Conservation (phyloP, 805 yeast species). For the Pichia nanzhaoensis region DNA sequence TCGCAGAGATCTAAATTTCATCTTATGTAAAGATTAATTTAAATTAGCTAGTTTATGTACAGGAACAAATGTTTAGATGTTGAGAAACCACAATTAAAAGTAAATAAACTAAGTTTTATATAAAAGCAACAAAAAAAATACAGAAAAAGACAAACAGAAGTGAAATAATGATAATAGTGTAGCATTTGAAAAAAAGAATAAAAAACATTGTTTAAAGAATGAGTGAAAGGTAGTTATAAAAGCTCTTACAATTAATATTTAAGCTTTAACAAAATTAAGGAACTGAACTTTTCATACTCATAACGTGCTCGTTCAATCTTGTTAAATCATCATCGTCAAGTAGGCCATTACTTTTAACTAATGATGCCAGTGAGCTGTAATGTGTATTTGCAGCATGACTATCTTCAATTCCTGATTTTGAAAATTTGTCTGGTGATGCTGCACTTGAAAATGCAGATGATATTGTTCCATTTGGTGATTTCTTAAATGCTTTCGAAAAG, state of each 20-base stretch:
- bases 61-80: too few species aligned
- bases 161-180: too few species aligned
- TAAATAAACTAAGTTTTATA: too few species aligned
- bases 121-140: not conserved
- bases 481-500: constrained; percentile 15
- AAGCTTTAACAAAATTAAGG: constrained; percentile 7
- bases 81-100: too few species aligned
- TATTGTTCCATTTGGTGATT: not conserved
- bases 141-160: too few species aligned
- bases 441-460: constrained; percentile 3
- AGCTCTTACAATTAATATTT: too few species aligned
- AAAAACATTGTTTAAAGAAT: not conserved
- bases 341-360: constrained; percentile 2
- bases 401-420: not conserved
- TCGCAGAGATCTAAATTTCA: too few species aligned
- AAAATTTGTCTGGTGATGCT: not conserved
- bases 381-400: not conserved
- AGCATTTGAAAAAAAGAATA: not conserved
- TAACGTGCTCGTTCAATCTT: constrained; percentile 25
- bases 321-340: constrained; percentile 27
- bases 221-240: too few species aligned
- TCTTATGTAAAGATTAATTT: too few species aligned
- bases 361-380: not conserved
- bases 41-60: too few species aligned
- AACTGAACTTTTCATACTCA: constrained; percentile 24